Base-by-base conservation (phyloP, 495 filamentous ascomycete genomes). In the Aspergillus steynii region DNA sequence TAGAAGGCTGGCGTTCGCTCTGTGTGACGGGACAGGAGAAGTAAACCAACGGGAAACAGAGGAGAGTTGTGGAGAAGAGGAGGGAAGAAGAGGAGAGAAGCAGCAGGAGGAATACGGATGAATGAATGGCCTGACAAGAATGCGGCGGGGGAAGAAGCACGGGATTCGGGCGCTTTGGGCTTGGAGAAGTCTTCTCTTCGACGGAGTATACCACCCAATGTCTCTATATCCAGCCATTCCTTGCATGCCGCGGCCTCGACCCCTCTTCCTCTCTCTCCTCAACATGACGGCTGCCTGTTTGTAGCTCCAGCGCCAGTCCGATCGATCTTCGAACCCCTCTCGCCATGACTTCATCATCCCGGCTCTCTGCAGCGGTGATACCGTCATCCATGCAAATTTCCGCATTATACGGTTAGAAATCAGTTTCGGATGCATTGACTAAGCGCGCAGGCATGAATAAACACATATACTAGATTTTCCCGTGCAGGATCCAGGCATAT, bases 111-210 rank as follows among this genome's bases (percentile, higher is more conserved):
- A 20, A 20, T 20, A 2, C 14, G 27, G 20, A 29, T 15, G 50
- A 31, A 29, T 31, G 51, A 53, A 59, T 59, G 56, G 48, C 48
- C 48, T 59, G 48, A 59, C 45, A 59, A n/a, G 56, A 59, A 59
- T 59, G 56, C 55, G 31, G 48, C 48, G 56, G 56, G 56, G 48
- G 31, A 32, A 14, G 28, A 29, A 15, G 47, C 46, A 50, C 45
- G 29, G 27, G 26, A 31, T 25, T 20, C 29, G 46, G 46, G 27
- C 28, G 32, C 9, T n/a, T 29, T 29, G 37, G 34, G 26, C 29
- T 26, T 55, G 32, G 53, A 26, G 53, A 54, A 42, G 31, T 20
- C 31, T 20, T 20, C 20, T 20, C 20, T 20, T 20, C 20, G 20
- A 20, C 20, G 20, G 20, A 20, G 20, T 20, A 20, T 20, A 20